Conservation (phyloP, 2,329 filamentous ascomycete species). For the Aureobasidium sp. region DNA sequence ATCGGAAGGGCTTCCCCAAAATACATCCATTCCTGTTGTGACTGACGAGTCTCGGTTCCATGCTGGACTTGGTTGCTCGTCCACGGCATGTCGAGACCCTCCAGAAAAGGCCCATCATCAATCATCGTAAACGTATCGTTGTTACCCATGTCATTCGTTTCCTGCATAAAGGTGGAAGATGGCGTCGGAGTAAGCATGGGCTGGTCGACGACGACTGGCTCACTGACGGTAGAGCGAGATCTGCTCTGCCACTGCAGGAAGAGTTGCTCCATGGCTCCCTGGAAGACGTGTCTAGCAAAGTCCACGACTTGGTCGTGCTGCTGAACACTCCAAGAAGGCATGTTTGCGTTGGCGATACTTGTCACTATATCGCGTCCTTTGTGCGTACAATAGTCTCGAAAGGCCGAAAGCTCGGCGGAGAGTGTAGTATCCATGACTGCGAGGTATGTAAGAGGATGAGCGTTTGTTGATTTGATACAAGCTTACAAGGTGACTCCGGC, state of each 20-base stretch:
- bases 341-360: not conserved
- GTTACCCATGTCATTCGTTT: not conserved
- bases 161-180: not conserved
- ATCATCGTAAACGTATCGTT: not conserved
- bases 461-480: too few species aligned
- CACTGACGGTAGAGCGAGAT: not conserved
- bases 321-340: not conserved
- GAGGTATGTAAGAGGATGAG: not conserved
- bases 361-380: not conserved
- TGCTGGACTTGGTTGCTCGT: not conserved
- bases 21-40: not conserved
- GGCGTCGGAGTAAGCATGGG: not conserved
- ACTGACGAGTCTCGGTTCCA: not conserved
- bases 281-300: not conserved
- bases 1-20: not conserved
- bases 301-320: not conserved
- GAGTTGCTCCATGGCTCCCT: not conserved
- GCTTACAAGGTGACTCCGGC: constrained; percentile 6
- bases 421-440: not conserved
- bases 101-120: not conserved
- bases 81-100: not conserved
- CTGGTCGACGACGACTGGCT: not conserved
- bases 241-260: not conserved
- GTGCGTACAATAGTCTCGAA: not conserved
- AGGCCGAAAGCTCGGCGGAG: constrained; percentile 1